These are phyloP conservation scores for Collybiopsis confluens DNA, from an alignment of 768 basidiomycete species.

Conservation along the genomic window DNA sequence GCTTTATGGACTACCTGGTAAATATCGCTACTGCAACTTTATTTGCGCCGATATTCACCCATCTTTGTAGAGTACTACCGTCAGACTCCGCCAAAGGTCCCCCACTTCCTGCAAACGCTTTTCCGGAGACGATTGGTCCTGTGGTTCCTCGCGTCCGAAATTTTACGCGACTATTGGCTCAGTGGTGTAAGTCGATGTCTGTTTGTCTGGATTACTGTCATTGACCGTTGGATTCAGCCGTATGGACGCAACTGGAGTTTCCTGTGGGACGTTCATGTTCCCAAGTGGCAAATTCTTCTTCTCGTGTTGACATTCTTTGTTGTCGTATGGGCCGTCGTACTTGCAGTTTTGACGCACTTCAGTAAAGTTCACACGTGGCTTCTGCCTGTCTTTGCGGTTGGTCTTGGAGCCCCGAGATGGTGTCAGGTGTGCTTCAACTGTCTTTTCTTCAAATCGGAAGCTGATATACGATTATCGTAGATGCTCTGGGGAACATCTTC, in stretches of 20 bases:
- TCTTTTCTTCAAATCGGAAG: neutral
- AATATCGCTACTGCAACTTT: neutral
- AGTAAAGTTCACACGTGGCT: slow-evolving; percentile 96
- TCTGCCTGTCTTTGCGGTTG: slow-evolving; percentile 91
- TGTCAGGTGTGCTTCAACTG: slow-evolving; percentile 60
- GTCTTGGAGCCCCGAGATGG: slow-evolving; percentile 91
- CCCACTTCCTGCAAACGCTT: slow-evolving; percentile 84
- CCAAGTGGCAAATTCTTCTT: slow-evolving; percentile 80
- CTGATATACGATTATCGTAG: slow-evolving; percentile 24
- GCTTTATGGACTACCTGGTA: slow-evolving; percentile 69
- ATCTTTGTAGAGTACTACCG: slow-evolving; percentile 68
- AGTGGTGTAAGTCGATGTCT: slow-evolving; percentile 80
- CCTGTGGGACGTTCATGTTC: slow-evolving; percentile 81
- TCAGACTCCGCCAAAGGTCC: slow-evolving; percentile 94
- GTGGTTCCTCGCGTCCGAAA: slow-evolving; percentile 92
- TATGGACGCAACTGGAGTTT: slow-evolving; percentile 95
- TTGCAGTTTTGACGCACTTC: slow-evolving; percentile 75
- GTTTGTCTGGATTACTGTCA: neutral
- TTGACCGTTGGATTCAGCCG: slow-evolving; percentile 43
- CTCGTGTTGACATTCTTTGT: slow-evolving; percentile 84
- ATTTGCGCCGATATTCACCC: neutral
- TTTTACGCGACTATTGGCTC: slow-evolving; percentile 87
- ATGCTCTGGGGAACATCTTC: slow-evolving; percentile 97
- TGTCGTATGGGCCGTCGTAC: slow-evolving; percentile 74
- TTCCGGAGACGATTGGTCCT: slow-evolving; percentile 88